Base-by-base conservation (phyloP, 2,329 filamentous ascomycete species). In the Parasarocladium wereldwijsianum region DNA sequence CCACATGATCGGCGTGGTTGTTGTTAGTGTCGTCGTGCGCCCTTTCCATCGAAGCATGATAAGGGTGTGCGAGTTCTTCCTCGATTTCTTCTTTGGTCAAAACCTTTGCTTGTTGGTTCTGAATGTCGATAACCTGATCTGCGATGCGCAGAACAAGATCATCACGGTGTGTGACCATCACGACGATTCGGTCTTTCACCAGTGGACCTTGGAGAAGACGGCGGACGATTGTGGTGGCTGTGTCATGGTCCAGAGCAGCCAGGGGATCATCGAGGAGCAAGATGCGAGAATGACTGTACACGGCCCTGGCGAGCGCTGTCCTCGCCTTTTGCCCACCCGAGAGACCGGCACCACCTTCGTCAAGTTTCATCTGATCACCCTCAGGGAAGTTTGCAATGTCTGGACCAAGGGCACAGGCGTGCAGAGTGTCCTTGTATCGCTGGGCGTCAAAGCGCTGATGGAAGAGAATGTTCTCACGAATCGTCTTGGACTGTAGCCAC, bases 161-260 rank as follows among this genome's bases (percentile, higher is more conserved):
- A n/a, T 86, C 76, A 21, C 76, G 65, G 46, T 85, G 79, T 0
- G 83, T 85, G 27, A 87, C 81, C 24, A 85, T 70, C n/a, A 90
- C 68, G 0, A 82, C 75, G 0, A 78, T 81, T 5, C 81, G 66
- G 6, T 60, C 65, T 32, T 71, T 66, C 8, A 66, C 56, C 0
- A 78, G 66, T 0, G 76, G 58, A 0, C 67, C 66, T 13, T 66
- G 62, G 30, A 84, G 60, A 39, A 57, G 65, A 50, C 58, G 69
- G 37, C 54, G 68, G 64, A 93, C 41, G 49, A 58, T 82, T 41
- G 45, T 66, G 47, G 51, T 68, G 1, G 69, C 70, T 0, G 72
- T 77, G 17, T 70, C 61, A 32, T 76, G 70, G 26, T 77, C 72
- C 7, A 77, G 47, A 0, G 72, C 66, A 3, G 72, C 70, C 17